Base-by-base conservation (phyloP, 148 eudicot species). In the Selenicereus undatus region DNA sequence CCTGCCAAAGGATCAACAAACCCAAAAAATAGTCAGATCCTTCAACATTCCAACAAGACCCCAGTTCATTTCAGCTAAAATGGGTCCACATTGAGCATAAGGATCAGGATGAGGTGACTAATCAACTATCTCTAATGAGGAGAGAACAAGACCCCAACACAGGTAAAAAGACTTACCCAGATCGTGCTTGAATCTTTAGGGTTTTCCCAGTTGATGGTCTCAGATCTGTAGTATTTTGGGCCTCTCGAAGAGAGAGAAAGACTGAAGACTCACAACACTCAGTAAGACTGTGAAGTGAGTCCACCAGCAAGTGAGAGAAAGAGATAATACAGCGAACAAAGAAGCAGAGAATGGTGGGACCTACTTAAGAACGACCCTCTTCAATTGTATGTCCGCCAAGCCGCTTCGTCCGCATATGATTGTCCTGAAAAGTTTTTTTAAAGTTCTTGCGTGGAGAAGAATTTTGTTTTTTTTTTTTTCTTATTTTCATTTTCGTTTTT, bases 201-300 rank as follows among this genome's bases (percentile, higher is more conserved):
- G 66, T 45, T 69, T 78, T 64, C 22, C 29, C 20, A 42, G 77
- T 39, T 29, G 24, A 48, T 54, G 50, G 79, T 58, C 80, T 81
- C 74, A 81, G 84, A 84, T 84, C 86, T 84, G 83, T 81, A 65
- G 77, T 76, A 70, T 71, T 80, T 74, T 79, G 83, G 80, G 72
- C 73, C 66, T 42, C 65, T 65, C 78, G 75, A 71, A 36, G 77
- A 72, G 81, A 83, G 85, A 82, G 74, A 60, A 48, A 29, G 8
- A 22, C 32, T 51, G 39, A 45, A 78, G 71, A 24, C 10, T n/a
- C 27, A n/a, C 27, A 64, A 64, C 27, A 64, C 27, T 36, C 64
- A 22, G 27, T 45, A 60, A 39, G 20, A 78, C 8, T 39, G 66
- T 43, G 75, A 73, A 71, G 77, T 78, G 58, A 79, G 50, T 17